phyloP scores from a whole-genome alignment of 2,329 filamentous ascomycete species.

The Monosporascus cannonballus region DNA sequence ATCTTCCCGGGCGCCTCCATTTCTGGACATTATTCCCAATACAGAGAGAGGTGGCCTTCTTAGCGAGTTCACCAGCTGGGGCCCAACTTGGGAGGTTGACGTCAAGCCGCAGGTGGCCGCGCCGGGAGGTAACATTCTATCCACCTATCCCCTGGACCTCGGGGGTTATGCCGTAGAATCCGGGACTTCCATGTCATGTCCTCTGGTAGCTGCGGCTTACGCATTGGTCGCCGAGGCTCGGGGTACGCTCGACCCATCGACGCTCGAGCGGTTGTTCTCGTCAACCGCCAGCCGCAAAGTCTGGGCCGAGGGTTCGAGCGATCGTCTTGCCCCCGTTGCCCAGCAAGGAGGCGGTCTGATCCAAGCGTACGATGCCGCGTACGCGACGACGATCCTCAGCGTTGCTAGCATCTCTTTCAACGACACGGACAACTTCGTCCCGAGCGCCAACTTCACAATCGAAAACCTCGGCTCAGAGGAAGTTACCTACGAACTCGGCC shows the following conservation, averaged over 20 bases:
- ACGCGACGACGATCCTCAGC: conserved; percentile 30
- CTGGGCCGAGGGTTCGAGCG: conserved; percentile 9
- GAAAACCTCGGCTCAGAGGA: conserved; percentile 30
- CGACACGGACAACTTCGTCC: conserved; percentile 34
- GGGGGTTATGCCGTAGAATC: conserved; percentile 41
- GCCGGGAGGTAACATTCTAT: conserved; percentile 44
- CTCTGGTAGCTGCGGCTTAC: conserved; percentile 34
- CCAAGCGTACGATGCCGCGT: conserved; percentile 34
- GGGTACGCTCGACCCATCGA: conserved; percentile 18
- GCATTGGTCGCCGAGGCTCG: conserved; percentile 26
- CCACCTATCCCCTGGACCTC: conserved; percentile 38
- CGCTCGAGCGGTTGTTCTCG: conserved; percentile 21
- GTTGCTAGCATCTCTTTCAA: conserved; percentile 36
- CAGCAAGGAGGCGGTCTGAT: conserved; percentile 38
- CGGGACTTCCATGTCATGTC: conserved; percentile 51
- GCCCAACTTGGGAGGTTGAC: conserved; percentile 39
- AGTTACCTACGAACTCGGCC: conserved; percentile 32
- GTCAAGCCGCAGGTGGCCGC: conserved; percentile 43
- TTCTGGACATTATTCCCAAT: conserved; percentile 11
- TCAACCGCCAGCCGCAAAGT: conserved; percentile 21
- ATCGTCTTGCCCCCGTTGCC: conserved; percentile 26
- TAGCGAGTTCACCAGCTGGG: conserved; percentile 36
- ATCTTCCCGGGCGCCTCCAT: conserved; percentile 4
- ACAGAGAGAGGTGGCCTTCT: conserved; percentile 28
- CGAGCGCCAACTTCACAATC: conserved; percentile 30